phyloP scores from a whole-genome alignment of 371 early-diverging fungal genomes.

The Syncephalastrum sp. region DNA sequence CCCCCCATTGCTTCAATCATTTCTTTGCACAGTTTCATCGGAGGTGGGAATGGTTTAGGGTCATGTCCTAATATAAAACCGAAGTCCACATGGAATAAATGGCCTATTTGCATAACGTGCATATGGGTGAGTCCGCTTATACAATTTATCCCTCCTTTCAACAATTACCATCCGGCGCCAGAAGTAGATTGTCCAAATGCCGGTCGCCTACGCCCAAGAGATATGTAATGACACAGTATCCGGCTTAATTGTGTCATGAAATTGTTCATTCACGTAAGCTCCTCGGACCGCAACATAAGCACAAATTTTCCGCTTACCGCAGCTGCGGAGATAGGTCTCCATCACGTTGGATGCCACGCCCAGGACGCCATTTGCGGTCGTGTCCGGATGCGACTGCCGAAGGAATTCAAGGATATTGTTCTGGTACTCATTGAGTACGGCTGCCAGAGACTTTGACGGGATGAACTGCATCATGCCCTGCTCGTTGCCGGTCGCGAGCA shows the following conservation, averaged over 20 bases:
- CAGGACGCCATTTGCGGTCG: constrained; percentile 57
- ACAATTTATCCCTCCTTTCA: neutral
- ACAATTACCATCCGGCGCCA: constrained; percentile 76
- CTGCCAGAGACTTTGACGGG: constrained; percentile 81
- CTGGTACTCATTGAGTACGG: constrained; percentile 84
- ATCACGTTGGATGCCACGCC: constrained; percentile 79
- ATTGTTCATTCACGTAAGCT: neutral
- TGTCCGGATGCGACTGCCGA: constrained; percentile 65
- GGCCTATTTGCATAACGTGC: constrained; percentile 46
- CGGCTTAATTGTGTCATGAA: constrained; percentile 55
- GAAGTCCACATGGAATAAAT: constrained; percentile 98
- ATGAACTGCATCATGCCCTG: constrained; percentile 94
- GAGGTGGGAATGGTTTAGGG: constrained; percentile 98
- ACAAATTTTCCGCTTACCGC: constrained; percentile 56
- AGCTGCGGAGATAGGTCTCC: constrained; percentile 95
- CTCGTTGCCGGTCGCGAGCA: constrained; percentile 90
- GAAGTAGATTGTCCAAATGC: constrained; percentile 94
- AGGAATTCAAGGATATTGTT: constrained; percentile 82
- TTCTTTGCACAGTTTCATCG: constrained; percentile 98
- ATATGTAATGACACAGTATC: constrained; percentile 98
- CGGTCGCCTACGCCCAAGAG: constrained; percentile 99
- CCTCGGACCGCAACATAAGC: neutral
- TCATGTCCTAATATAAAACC: constrained; percentile 97
- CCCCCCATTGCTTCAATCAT: constrained; percentile 99
- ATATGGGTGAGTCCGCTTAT: neutral